Base-by-base conservation (phyloP, 2,329 filamentous ascomycete genomes). In the Fusarium nodosum region DNA sequence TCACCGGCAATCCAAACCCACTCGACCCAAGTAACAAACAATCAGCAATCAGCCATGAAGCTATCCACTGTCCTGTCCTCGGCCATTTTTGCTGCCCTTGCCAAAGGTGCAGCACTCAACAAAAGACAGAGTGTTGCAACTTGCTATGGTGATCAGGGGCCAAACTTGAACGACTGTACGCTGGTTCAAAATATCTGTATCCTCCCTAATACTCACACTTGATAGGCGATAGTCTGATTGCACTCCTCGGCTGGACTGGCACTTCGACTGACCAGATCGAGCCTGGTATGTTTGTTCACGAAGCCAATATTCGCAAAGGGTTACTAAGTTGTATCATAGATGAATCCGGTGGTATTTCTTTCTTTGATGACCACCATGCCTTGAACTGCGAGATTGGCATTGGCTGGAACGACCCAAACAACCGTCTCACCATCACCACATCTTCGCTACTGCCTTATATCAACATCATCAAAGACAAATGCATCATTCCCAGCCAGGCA, bases 261-360 rank as follows among this genome's bases (percentile, higher is more conserved):
- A 48, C 20, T 6, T 33, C 20, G n/a, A 48, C 31, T 4, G 31
- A 6, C 8, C 24, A 34, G 13, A 36, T 36, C 2, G 31, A 50
- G 13, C 47, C 47, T 11, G 16, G 30, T 34, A 10, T 10, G 30
- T 15, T 3, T 20, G 11, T 15, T 6, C 2, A 3, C 7, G 2
- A 4, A 8, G 5, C 15, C 1, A 8, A 1, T 5, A 5, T 12
- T 26, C 18, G 1, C 0, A 6, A 9, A 4, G 4, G 5, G 4
- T 1, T 28, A 4, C 33, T 50, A 1, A 50, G 2, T 0, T 2
- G 18, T 1, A 6, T 3, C 2, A 1, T 15, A 50, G 31, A 50
- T 26, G 5, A 18, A 16, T 26, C 31, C 2, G 22, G 22, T 10
- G 47, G 47, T 7, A 2, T 36, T 2, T 24, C 31, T 2, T 26